Percentiles rank a stretch among this genome's conserved stretches.
Evolutionary conservation across 208 protist species (phyloP).

Genomic region (Trypanosoma cruzi): DNA sequence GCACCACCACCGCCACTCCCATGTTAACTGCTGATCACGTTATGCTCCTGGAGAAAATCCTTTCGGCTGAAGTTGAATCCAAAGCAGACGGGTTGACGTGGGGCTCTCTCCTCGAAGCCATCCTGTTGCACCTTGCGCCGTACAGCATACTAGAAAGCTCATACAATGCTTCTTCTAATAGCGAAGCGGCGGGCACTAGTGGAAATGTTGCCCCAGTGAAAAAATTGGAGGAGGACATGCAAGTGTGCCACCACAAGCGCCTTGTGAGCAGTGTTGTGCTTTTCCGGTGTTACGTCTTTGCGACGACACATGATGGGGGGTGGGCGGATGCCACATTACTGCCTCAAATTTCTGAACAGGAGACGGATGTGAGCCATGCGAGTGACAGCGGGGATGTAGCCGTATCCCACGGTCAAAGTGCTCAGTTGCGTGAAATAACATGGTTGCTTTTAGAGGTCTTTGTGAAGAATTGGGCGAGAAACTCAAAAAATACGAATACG

Average conservation of each 20-base stretch:
- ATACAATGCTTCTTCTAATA: not conserved
- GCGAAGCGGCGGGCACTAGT: not conserved
- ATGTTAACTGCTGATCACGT: not conserved
- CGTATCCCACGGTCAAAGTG: not conserved
- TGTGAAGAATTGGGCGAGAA: not conserved
- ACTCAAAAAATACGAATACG: not conserved
- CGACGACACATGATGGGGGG: conserved; percentile 10
- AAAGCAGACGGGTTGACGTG: conserved; percentile 5
- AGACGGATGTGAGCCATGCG: not conserved
- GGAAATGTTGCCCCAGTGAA: not conserved
- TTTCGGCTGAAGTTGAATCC: conserved; percentile 7
- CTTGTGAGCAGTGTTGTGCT: conserved; percentile 22
- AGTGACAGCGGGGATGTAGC: not conserved
- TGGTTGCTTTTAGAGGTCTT: conserved; percentile 13
- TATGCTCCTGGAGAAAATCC: conserved; percentile 13
- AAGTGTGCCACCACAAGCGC: conserved; percentile 10
- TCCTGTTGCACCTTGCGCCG: conserved; percentile 22
- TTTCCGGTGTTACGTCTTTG: conserved; percentile 11
- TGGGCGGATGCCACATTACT: conserved; percentile 2
- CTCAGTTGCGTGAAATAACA: conserved; percentile 6
- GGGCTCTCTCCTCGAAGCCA: conserved; percentile 25
- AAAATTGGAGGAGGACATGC: conserved; percentile 15
- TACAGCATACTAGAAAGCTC: conserved; percentile 4
- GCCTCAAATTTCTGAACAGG: not conserved
- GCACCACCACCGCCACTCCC: not conserved